These are phyloP conservation scores for Melampsora americana DNA, from an alignment of 1,284 basidiomycete species.

Conservation along the genomic window DNA sequence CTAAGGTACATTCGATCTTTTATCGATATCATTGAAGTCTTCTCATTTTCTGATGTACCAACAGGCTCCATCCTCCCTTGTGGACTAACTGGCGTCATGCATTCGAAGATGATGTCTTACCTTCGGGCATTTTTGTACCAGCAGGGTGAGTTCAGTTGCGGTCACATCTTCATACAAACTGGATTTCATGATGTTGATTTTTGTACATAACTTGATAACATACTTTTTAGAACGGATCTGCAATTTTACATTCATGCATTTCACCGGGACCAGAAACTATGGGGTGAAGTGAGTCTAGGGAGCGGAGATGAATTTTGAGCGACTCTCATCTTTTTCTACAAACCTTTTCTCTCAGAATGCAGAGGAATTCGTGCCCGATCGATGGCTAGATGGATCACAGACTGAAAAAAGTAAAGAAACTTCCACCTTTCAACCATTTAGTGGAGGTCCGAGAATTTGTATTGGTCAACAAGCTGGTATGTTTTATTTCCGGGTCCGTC, in stretches of 20 bases:
- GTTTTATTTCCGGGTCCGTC: neutral
- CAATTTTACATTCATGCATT: slow-evolving; percentile 58
- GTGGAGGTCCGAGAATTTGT: slow-evolving; percentile 54
- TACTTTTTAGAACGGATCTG: slow-evolving; percentile 58
- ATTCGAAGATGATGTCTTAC: slow-evolving; percentile 54
- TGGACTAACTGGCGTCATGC: slow-evolving; percentile 63
- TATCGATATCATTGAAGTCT: neutral
- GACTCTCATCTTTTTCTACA: neutral
- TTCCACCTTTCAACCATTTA: slow-evolving; percentile 46
- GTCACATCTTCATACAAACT: no score
- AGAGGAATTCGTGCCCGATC: slow-evolving; percentile 68
- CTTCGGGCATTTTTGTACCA: slow-evolving; percentile 49
- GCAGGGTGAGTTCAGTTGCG: slow-evolving; percentile 21
- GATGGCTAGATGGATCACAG: slow-evolving; percentile 52
- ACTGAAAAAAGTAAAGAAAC: slow-evolving; percentile 35
- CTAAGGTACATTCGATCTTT: slow-evolving; percentile 52
- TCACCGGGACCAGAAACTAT: slow-evolving; percentile 46
- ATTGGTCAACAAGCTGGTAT: slow-evolving; percentile 66
- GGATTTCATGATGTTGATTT: neutral
- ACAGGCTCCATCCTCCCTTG: slow-evolving; percentile 68
- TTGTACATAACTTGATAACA: neutral
- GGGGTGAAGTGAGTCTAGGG: slow-evolving; percentile 56
- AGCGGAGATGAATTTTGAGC: slow-evolving; percentile 49
- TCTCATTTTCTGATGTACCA: neutral
- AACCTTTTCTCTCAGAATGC: slow-evolving; percentile 61